Evolutionary conservation across 208 protist genomes (phyloP), one percentile per base, ranked within the genome.

Genomic region (Leishmania arabica): DNA sequence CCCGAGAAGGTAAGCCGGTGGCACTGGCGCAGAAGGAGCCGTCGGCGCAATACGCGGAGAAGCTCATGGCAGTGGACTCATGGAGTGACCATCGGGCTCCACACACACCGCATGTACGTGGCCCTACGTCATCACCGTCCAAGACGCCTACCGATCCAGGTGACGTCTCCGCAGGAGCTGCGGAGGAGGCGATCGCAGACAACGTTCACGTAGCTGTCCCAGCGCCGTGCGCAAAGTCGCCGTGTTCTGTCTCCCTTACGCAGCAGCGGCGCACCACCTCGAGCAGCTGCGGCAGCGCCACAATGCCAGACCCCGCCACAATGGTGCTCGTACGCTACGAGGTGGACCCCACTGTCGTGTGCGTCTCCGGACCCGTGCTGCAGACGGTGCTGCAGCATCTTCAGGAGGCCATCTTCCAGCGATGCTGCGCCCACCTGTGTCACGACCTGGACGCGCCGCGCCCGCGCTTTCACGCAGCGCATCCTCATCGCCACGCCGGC

Each of bases 281-380:
- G 40, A 84, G 53, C 56, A 71, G 51, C 62, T 51, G 56, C 79
- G 49, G 65, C 77, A 83, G 77, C 62, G 37, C 72, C 31, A 58
- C 53, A 13, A 49, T 62, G 6, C 65, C 24, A 21, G 66, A 77
- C n/a, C 71, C 74, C 1, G 80, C 83, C 0, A 53, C 77, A 1
- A 47, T 89, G 49, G 86, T 95, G 15, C 81, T 91, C 31, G 85
- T 95, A 2, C 90, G 86, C n/a, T 93, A 92, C 80, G 89, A 92
- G 42, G 69, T 91, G 8, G 80, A 92, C 75, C 92, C 90, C 1
- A 86, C 90, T 21, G 87, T 88, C 37, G 79, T 93, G 45, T 83
- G 84, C 74, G 77, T 95, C 21, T 82, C 78, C 2, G 92, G 92
- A 1, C 78, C 75, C 8, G 88, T 93, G 58, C 78, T 60, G 24